Evolutionary conservation across 2,329 filamentous ascomycete genomes (phyloP), one percentile per base, ranked within the genome.

Genomic region (Neocucurbitaria cava): DNA sequence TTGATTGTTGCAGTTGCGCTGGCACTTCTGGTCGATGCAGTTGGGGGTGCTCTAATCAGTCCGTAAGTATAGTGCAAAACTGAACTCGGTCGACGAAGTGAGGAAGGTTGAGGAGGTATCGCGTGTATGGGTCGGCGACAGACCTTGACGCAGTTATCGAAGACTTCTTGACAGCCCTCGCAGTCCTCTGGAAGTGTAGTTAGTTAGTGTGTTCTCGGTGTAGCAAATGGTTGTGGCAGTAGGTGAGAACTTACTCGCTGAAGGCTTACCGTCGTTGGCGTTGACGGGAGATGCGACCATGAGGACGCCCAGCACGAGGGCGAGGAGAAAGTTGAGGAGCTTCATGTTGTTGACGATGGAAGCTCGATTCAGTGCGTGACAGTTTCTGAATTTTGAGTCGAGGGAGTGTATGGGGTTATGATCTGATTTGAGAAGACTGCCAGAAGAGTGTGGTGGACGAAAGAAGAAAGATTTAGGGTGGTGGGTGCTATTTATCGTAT

Each of bases 331-430:
- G 24, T 43, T 43, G 24, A 43, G 41, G 4, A 43, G 41, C n/a
- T 30, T 18, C 41, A 43, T 43, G 24, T 17, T 15, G 24, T 18
- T 43, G 23, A n/a, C 6, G 31, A 35, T 6, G 5, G 13, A 35
- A 35, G 31, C 31, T 35, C 13, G 31, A 17, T 11, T n/a, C 56
- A 85, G 87, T 17, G 75, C 58, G 45, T 83, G 80, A 56, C 81
- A 77, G 1, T 84, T 84, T 66, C 87, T 72, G 66, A 87, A 87
- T 3, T 77, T 78, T 54, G 77, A 80, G 71, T 81, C 77, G 28
- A 31, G 31, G 13, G 6, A 13, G 13, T 3, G 3, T 35, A 5
- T 10, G 13, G 8, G 17, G 13, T n/a, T n/a, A 11, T 17, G 17
- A 35, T 13, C 11, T 6, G 15, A 3, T 5, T 35, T n/a, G 4